These are phyloP conservation scores for Drechslera avenae DNA, from an alignment of 2,329 filamentous ascomycete species.

Conservation along the genomic window DNA sequence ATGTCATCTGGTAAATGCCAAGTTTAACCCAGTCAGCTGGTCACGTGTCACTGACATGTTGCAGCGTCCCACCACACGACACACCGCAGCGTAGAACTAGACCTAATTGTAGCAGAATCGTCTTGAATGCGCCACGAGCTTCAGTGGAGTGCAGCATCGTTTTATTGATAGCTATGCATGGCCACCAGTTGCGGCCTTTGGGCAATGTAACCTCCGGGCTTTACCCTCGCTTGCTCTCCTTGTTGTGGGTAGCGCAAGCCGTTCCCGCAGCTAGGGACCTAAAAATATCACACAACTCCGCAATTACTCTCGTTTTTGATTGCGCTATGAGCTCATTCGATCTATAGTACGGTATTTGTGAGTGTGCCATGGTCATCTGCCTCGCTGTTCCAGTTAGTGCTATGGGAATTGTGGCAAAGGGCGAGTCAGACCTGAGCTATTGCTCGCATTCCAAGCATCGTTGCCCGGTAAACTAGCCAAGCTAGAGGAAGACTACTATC, in stretches of 20 bases:
- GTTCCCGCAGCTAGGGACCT: constrained; percentile 29
- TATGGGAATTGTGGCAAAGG: constrained; percentile 13
- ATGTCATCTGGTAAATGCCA: too few species aligned
- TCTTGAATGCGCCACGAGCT: constrained; percentile 16
- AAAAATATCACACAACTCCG: constrained; percentile 42
- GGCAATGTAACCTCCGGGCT: constrained; percentile 37
- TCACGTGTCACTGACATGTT: too few species aligned
- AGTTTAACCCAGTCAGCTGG: too few species aligned
- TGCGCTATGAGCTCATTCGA: constrained; percentile 41
- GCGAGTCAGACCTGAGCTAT: constrained; percentile 26
- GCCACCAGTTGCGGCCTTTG: constrained; percentile 28
- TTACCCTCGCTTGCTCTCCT: constrained; percentile 30
- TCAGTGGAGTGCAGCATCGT: constrained; percentile 19
- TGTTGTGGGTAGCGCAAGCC: constrained; percentile 21
- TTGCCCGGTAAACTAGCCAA: constrained; percentile 24
- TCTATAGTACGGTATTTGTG: constrained; percentile 22
- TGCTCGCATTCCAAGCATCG: constrained; percentile 28
- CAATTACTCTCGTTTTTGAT: constrained; percentile 33
- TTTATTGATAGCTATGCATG: constrained; percentile 39
- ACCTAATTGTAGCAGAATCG: constrained; percentile 3
- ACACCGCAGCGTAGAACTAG: neutral
- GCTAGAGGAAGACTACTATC: constrained; percentile 21
- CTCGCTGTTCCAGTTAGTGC: constrained; percentile 24
- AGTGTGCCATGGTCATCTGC: constrained; percentile 38
- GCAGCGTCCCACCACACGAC: too few species aligned